Evolutionary conservation across 2,329 filamentous ascomycete species (phyloP), one percentile per base, ranked within the genome.

Genomic region (Delphinella strobiligena): DNA sequence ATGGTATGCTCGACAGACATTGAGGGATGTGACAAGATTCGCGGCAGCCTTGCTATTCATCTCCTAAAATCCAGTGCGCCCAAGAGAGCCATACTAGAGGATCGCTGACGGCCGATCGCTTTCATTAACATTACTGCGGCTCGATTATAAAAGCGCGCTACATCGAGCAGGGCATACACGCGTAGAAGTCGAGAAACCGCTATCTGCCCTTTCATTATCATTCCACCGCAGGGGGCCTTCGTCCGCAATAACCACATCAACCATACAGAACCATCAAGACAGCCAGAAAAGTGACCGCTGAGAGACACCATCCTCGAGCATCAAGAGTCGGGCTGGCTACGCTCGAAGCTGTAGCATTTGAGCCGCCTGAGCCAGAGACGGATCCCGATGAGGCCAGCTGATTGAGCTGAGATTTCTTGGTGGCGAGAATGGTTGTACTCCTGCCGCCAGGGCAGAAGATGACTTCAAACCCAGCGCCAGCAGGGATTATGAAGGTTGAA

Each of bases 391-490:
- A 42, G 31, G 36, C 36, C 27, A 43, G 16, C 29, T 59, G 51
- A 15, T 48, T 49, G 49, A 61, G 54, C 41, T 59, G 47, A 4
- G 54, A 54, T 17, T 50, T 44, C 27, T 61, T 57, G 5, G 60
- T 58, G 12, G 58, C 56, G 18, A 71, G 50, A 36, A 71, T 70
- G 37, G 62, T 66, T 17, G 68, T 70, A 30, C 64, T 68, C 38
- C 66, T 60, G 12, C 63, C 68, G 14, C 66, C 66, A 11, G 85
- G 85, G 56, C 85, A 91, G 57, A 91, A 84, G 8, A 82, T 70
- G 11, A 91, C 70, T 56, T 88, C 76, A 67, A 82, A 91, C 0
- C 82, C 82, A 16, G 80, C 82, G 14, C 84, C 83, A 24, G 64
- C 60, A 3, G 68, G 68, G 24, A 72, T 68, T 50, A 74, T 71